Base-by-base conservation (phyloP, 1,139 yeast genomes). In the Diutina ranongensis region DNA sequence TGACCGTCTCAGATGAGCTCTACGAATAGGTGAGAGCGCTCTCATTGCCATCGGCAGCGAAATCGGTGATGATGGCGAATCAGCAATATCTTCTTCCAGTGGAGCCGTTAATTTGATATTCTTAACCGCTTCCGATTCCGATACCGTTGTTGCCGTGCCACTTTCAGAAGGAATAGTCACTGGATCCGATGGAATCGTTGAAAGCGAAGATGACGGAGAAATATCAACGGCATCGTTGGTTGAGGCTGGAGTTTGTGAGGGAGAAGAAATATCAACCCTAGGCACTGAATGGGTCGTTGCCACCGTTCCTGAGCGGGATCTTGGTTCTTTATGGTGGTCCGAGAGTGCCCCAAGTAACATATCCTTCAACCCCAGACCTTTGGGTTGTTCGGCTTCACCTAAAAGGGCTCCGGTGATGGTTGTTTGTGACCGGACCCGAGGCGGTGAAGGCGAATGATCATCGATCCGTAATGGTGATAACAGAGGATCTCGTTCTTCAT, bases 401-500 rank as follows among this genome's bases (percentile, higher is more conserved):
- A 8, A 12, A 18, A 34, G 36, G 8, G 32, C 40, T 16, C 27
- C 40, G 31, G 42, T 35, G n/a, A 22, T 20, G 25, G 38, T 35
- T n/a, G 42, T 25, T 21, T 9, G 31, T 21, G 32, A 25, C 42
- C 31, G 42, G 5, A n/a, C 42, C 21, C 42, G 42, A 3, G 32
- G 32, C 7, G 21, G 34, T n/a, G 10, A 3, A 52, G 44, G 4
- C 49, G 52, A 41, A 55, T 60, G 3, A 60, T 57, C 42, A 65
- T 38, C 42, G 13, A 38, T 38, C 2, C 42, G 19, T 4, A 38
- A n/a, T 15, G 44, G 34, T 20, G 21, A 32, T 16, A 53, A 45
- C 9, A 50, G 38, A 13, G 54, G 49, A 5, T 55, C 63, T 45
- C 55, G 57, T 32, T 57, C 63, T 42, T 61, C 65, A 47, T 68